Evolutionary conservation across 73 alveolate genomes (phyloP).

Genomic region (Paramecium octaurelia): DNA sequence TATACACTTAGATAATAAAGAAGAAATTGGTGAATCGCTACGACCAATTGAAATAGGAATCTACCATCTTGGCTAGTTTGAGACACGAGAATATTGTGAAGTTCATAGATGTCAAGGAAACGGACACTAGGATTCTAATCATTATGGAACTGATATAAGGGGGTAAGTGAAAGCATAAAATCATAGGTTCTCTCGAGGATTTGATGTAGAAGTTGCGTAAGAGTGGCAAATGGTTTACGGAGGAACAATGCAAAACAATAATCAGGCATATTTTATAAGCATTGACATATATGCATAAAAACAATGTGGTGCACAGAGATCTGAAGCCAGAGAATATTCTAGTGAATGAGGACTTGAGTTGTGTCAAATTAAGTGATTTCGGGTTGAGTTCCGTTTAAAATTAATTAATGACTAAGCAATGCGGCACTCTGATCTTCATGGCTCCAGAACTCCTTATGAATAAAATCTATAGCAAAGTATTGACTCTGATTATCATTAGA

Average conservation of each 20-base stretch:
- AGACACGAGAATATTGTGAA: slow-evolving; percentile 78
- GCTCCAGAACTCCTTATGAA: slow-evolving; percentile 69
- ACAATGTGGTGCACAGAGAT: slow-evolving; percentile 69
- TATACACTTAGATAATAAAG: slow-evolving; percentile 42
- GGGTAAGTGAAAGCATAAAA: slow-evolving; percentile 64
- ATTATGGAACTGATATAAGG: slow-evolving; percentile 78
- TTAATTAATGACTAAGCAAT: slow-evolving; percentile 62
- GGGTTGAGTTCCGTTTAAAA: slow-evolving; percentile 72
- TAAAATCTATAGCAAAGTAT: slow-evolving; percentile 60
- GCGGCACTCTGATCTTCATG: slow-evolving; percentile 76
- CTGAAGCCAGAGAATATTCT: slow-evolving; percentile 72
- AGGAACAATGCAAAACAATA: slow-evolving; percentile 67
- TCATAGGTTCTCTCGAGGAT: slow-evolving; percentile 42
- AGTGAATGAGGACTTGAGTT: slow-evolving; percentile 40
- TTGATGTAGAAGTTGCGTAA: slow-evolving; percentile 31
- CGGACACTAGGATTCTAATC: slow-evolving; percentile 54
- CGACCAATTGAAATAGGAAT: slow-evolving; percentile 68
- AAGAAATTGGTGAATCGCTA: slow-evolving; percentile 60
- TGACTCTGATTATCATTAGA: not conserved
- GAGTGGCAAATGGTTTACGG: slow-evolving; percentile 64
- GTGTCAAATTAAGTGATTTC: slow-evolving; percentile 67
- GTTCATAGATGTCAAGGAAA: slow-evolving; percentile 69
- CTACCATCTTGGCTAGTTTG: slow-evolving; percentile 65
- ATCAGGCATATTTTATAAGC: slow-evolving; percentile 69
- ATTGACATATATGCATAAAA: slow-evolving; percentile 69